Conservation (phyloP, 2,329 filamentous ascomycete species). For the Exserohilum rostratum region DNA sequence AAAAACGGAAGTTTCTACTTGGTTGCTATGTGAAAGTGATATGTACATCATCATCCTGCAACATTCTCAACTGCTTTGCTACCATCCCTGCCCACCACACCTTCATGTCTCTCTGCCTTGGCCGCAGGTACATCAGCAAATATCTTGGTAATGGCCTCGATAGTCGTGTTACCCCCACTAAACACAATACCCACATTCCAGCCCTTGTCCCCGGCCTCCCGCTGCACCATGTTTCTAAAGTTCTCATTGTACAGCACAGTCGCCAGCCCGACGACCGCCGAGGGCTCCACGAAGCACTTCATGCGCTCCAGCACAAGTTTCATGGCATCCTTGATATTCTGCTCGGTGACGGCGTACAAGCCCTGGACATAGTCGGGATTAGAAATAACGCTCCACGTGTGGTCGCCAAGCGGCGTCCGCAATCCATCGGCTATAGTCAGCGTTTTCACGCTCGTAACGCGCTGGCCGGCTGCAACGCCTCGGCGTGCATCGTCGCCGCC, state of each 20-base stretch:
- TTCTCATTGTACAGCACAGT: constrained; percentile 85
- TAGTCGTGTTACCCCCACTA: constrained; percentile 69
- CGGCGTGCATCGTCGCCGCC: constrained; percentile 83
- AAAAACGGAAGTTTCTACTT: no score
- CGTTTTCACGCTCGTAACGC: constrained; percentile 72
- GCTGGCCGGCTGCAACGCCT: constrained; percentile 67
- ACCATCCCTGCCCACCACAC: constrained; percentile 50
- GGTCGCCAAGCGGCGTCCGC: constrained; percentile 76
- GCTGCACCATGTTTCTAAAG: constrained; percentile 70
- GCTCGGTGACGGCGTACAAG: constrained; percentile 77
- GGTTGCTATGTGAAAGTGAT: no score
- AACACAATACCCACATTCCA: constrained; percentile 73
- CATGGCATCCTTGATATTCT: constrained; percentile 79
- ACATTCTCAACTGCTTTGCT: constrained; percentile 54
- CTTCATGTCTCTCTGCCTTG: constrained; percentile 48
- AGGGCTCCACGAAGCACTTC: constrained; percentile 91
- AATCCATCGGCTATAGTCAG: constrained; percentile 89
- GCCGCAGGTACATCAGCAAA: constrained; percentile 49
- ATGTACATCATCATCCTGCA: constrained; percentile 38
- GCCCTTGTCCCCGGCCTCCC: constrained; percentile 71
- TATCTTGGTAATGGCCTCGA: constrained; percentile 64
- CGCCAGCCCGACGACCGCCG: constrained; percentile 81
- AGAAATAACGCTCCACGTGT: constrained; percentile 79
- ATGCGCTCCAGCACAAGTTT: constrained; percentile 80
- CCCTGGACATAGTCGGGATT: constrained; percentile 71